Evolutionary conservation across 768 basidiomycete species (phyloP).

Genomic region (Dioszegia aurantiaca): DNA sequence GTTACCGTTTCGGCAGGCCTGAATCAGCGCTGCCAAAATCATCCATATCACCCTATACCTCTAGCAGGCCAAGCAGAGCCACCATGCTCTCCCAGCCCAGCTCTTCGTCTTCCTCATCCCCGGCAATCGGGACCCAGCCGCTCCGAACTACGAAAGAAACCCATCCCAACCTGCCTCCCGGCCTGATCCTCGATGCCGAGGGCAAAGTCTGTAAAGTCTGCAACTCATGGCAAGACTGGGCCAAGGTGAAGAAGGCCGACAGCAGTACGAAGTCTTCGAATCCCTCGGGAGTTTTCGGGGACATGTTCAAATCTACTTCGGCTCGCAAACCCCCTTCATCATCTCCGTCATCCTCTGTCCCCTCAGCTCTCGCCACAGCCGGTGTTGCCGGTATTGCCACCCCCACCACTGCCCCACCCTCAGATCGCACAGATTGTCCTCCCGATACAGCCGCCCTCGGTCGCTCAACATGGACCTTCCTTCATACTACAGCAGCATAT

Average conservation of each 20-base stretch:
- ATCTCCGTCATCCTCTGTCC: not conserved
- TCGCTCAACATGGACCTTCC: slow-evolving; percentile 91
- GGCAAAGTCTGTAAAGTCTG: slow-evolving; percentile 95
- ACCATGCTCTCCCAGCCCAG: not conserved
- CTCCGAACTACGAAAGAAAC: slow-evolving; percentile 44
- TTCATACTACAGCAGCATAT: slow-evolving; percentile 92
- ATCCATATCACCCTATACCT: too few relatives aligned
- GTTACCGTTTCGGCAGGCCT: too few relatives aligned
- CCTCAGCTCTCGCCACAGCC: not conserved
- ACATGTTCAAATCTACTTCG: slow-evolving; percentile 34
- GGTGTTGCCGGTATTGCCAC: not conserved
- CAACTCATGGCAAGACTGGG: slow-evolving; percentile 47
- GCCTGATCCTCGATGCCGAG: slow-evolving; percentile 84
- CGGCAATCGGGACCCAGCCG: not conserved
- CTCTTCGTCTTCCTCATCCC: not conserved
- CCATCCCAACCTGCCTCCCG: slow-evolving; percentile 61
- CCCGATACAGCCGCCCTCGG: slow-evolving; percentile 87
- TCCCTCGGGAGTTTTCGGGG: slow-evolving; percentile 21
- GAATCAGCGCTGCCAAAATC: too few relatives aligned
- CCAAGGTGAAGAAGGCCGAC: slow-evolving; percentile 63
- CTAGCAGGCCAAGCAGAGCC: too few relatives aligned
- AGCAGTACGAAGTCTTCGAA: slow-evolving; percentile 54
- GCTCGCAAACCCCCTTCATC: slow-evolving; percentile 7
- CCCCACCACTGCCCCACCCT: not conserved
- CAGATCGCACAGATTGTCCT: slow-evolving; percentile 69